These are phyloP conservation scores for Penicillium herquei DNA, from an alignment of 495 filamentous ascomycete genomes.

Conservation along the genomic window DNA sequence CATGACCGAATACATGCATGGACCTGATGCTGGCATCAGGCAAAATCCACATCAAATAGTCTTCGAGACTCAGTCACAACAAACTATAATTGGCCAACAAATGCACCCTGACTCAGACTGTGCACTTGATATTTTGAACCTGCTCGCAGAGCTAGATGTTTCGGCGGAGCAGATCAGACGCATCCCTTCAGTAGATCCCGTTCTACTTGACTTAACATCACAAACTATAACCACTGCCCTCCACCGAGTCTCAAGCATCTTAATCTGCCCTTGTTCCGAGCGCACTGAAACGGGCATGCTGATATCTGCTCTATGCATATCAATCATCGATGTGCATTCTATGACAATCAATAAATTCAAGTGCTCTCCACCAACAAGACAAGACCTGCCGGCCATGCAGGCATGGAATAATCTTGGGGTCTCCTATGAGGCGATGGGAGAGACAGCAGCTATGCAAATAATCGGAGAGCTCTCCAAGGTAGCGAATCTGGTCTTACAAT, in stretches of 20 bases:
- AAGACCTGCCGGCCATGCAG: too few relatives aligned
- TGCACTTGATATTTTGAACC: neutral
- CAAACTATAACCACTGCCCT: neutral
- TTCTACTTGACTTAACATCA: neutral
- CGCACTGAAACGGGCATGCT: slow-evolving; percentile 12
- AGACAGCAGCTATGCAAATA: slow-evolving; percentile 1
- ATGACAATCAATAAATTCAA: slow-evolving; percentile 1
- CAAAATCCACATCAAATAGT: neutral
- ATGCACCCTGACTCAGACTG: slow-evolving; percentile 1
- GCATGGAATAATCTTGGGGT: too few relatives aligned
- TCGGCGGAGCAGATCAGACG: neutral
- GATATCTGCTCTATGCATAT: slow-evolving; percentile 13
- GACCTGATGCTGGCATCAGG: neutral
- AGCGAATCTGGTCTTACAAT: slow-evolving; percentile 16
- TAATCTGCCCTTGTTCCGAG: slow-evolving; percentile 17
- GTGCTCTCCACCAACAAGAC: too few relatives aligned
- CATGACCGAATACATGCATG: neutral
- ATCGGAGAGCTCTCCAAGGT: slow-evolving; percentile 17
- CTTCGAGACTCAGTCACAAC: neutral
- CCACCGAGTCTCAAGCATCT: slow-evolving; percentile 11
- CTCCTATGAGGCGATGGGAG: neutral
- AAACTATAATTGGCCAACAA: neutral
- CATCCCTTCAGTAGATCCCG: neutral
- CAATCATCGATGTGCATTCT: slow-evolving; percentile 15
- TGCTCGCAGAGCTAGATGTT: slow-evolving; percentile 6